Evolutionary conservation across 345 rosid genomes (phyloP).

Genomic region (Durio zibethinus): DNA sequence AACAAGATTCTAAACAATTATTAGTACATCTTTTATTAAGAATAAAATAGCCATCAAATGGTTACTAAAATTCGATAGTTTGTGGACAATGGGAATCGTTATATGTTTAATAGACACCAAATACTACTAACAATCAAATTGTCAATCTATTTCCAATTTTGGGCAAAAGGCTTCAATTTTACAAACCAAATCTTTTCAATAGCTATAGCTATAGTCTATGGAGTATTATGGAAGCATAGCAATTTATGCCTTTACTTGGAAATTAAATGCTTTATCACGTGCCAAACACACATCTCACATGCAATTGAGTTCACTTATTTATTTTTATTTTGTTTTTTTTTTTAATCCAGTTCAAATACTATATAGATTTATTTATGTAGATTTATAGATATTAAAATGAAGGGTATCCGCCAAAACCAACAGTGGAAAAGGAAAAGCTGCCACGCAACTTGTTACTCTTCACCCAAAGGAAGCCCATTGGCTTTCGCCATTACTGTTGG

Average conservation of each 20-base stretch:
- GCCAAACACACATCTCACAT: constrained; percentile 13
- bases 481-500: neutral
- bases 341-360: neutral
- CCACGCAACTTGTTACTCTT: neutral
- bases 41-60: too few relatives aligned
- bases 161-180: neutral
- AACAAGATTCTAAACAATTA: too few relatives aligned
- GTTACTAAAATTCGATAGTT: neutral
- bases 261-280: neutral
- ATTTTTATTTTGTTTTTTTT: neutral
- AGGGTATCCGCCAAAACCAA: constrained; percentile 1
- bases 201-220: neutral
- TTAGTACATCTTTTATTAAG: too few relatives aligned
- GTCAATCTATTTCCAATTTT: constrained; percentile 5
- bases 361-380: neutral
- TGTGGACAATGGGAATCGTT: neutral
- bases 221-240: neutral
- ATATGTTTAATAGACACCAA: constrained; percentile 5
- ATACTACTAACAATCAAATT: neutral
- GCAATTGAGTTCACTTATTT: neutral
- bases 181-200: neutral
- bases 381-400: neutral
- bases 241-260: neutral
- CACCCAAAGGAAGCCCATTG: neutral
- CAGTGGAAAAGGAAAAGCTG: constrained; percentile 1